These are phyloP conservation scores for Marsdenia floribunda DNA, from an alignment of 257 asterid species.

Conservation along the genomic window DNA sequence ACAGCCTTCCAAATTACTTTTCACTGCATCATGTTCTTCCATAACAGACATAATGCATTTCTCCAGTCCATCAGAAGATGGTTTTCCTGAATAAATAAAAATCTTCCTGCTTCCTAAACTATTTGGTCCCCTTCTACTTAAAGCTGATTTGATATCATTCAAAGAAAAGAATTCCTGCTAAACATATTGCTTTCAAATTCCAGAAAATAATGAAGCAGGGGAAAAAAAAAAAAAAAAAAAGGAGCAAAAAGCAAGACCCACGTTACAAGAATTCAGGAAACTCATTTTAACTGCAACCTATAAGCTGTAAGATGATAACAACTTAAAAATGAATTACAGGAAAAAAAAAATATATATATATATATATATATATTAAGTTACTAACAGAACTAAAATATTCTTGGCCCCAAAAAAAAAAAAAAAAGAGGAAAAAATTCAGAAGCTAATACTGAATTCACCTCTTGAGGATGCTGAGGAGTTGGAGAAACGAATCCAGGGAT, in stretches of 20 bases:
- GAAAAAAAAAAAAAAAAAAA: background rate
- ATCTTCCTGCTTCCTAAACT: conserved; percentile 59
- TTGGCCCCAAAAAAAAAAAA: too few relatives aligned
- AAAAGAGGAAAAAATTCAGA: too few relatives aligned
- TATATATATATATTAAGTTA: background rate
- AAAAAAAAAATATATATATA: too few relatives aligned
- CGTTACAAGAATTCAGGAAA: too few relatives aligned
- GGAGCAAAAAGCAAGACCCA: background rate
- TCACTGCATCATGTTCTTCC: conserved; percentile 22
- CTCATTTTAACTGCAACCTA: too few relatives aligned
- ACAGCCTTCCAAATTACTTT: conserved; percentile 4
- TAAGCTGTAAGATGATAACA: background rate
- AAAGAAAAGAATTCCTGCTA: conserved; percentile 39
- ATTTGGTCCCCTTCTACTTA: conserved; percentile 88
- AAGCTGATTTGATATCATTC: conserved; percentile 51
- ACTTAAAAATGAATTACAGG: background rate
- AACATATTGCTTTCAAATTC: conserved; percentile 2
- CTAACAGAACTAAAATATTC: background rate
- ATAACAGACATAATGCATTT: conserved; percentile 19
- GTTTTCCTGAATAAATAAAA: conserved; percentile 25
- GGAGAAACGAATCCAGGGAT: conserved; percentile 34
- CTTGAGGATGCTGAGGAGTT: conserved; percentile 28
- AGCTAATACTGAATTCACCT: conserved; percentile 27
- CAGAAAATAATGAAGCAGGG: background rate
- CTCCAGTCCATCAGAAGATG: conserved; percentile 19